Base-by-base conservation (phyloP, 192 early-diverging fungal genomes). In the Jimgerdemannia flammicorona region DNA sequence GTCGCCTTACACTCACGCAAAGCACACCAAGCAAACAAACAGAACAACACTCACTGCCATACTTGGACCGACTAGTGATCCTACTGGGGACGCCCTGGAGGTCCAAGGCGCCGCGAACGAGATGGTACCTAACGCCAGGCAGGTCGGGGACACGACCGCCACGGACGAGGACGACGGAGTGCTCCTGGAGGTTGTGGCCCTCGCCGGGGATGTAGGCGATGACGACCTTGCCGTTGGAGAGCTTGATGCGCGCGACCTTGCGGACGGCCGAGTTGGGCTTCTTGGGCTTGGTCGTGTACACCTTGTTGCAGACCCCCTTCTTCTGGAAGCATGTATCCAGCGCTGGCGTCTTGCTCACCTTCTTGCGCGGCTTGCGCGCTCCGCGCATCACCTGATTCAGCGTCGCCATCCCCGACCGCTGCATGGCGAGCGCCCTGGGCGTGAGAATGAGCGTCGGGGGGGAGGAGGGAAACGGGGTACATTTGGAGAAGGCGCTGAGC, bases 251-350 rank as follows among this genome's bases (percentile, higher is more conserved):
- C 29, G 92, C 93, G 59, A 97, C 95, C 80, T 97, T 96, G 75
- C 97, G 93, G 81, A 93, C 92, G 43, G 97, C 97, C 44, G 97
- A 99, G 84, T 99, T 99, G 79, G 97, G 97, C 82, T 99, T 99
- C 85, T 96, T 97, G 72, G 97, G 97, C 82, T 97, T 98, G 67
- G 94, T 93, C 3, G 91, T 95, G 77, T 95, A 98, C 4, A 99
- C 94, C 79, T 98, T 98, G 77, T 95, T 84, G 77, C 96, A 98
- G 10, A 99, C 95, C 59, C 97, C 97, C 72, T 95, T 94, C 75
- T 93, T 91, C 83, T 97, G 96, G 59, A 93, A 96, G 74, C 90
- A 93, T 44, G 85, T 86, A 70, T 96, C 93, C 42, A 99, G 87
- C 17, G 95, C 93, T 19, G 96, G 96, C 0, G 93, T 84, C 75